phyloP scores from a whole-genome alignment of 1,284 basidiomycete genomes.

The Ustilago tritici region DNA sequence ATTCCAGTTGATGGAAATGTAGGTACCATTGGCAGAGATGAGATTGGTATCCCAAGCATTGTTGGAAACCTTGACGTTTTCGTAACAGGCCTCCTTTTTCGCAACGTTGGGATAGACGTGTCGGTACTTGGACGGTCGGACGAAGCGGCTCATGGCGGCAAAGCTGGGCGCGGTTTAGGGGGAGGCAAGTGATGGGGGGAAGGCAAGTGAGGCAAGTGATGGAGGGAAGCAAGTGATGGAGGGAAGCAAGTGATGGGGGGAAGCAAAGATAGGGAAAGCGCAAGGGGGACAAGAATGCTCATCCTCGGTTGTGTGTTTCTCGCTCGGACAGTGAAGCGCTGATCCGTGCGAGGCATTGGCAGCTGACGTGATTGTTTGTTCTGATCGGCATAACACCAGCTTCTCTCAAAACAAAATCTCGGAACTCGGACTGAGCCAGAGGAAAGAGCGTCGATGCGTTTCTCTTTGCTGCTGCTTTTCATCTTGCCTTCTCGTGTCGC shows the following conservation, averaged over 20 bases:
- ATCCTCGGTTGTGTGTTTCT: not conserved
- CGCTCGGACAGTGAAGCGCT: conserved; percentile 1
- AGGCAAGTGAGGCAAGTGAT: not conserved
- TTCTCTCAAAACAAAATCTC: not conserved
- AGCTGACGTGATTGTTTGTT: no score
- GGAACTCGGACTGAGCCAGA: not conserved
- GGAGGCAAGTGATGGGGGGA: not conserved
- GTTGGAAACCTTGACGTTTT: conserved; percentile 81
- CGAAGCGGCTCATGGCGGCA: conserved; percentile 72
- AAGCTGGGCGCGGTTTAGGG: not conserved
- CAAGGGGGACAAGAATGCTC: no score
- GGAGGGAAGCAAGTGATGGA: not conserved
- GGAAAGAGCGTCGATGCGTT: no score
- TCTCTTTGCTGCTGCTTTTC: no score
- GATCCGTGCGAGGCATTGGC: conserved; percentile 39
- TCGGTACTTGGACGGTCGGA: conserved; percentile 76
- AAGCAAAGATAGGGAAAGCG: not conserved
- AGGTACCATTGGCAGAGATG: conserved; percentile 78
- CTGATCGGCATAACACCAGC: no score
- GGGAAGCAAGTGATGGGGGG: not conserved
- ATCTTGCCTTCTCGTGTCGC: no score
- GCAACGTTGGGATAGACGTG: conserved; percentile 82
- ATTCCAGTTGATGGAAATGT: conserved; percentile 93
- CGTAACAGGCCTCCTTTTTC: conserved; percentile 73
- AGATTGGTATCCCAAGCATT: conserved; percentile 94